Evolutionary conservation across 1,284 basidiomycete genomes (phyloP).

Genomic region (Anthracocystis setariae): DNA sequence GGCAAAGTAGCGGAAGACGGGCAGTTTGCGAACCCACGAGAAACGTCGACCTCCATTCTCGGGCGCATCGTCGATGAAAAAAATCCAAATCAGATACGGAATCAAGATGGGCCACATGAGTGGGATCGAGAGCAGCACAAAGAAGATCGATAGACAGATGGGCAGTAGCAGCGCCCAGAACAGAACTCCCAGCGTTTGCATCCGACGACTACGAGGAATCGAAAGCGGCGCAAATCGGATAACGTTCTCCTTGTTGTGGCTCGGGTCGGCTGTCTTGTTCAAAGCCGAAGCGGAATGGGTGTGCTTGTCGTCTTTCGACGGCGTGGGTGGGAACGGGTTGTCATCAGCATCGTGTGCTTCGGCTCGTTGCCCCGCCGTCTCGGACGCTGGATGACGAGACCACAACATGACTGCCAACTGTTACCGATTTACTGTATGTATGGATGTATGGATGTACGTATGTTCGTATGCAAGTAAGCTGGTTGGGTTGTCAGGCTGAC

Average conservation of each 20-base stretch:
- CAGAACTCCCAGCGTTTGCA: conserved; percentile 74
- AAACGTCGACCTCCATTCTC: conserved; percentile 81
- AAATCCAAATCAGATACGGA: conserved; percentile 84
- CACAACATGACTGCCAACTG: conserved; percentile 27
- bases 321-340: not conserved
- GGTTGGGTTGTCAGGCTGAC: too few relatives aligned
- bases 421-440: too few relatives aligned
- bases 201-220: conserved; percentile 56
- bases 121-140: conserved; percentile 87
- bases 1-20: conserved; percentile 84
- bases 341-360: conserved; percentile 30
- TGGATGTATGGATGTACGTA: too few relatives aligned
- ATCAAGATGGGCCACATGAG: conserved; percentile 85
- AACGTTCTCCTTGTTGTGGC: conserved; percentile 25
- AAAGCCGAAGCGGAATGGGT: not conserved
- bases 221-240: conserved; percentile 60
- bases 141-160: conserved; percentile 77
- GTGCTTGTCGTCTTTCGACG: conserved; percentile 2
- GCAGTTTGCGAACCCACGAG: conserved; percentile 78
- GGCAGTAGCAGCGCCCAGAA: conserved; percentile 85
- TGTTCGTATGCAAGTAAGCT: too few relatives aligned
- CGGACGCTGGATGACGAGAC: conserved; percentile 37
- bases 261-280: conserved; percentile 3
- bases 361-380: conserved; percentile 38
- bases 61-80: conserved; percentile 77